A percentile compares a stretch with the other conserved stretches of the same genome.
Evolutionary conservation across 805 yeast genomes (phyloP).

Genomic region (Candida verbasci): DNA sequence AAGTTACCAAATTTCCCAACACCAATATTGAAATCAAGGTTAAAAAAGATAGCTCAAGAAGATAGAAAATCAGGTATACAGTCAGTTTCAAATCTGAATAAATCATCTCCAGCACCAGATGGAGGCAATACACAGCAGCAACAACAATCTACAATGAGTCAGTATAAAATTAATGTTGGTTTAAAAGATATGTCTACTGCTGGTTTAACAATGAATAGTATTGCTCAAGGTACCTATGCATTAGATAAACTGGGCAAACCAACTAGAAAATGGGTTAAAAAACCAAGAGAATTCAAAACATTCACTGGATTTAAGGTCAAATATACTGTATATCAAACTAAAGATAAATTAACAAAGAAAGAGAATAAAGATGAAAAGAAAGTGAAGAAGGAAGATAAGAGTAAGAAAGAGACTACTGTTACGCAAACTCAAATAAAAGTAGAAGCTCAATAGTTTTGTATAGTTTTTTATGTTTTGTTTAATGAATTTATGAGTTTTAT

Average conservation of each 20-base stretch:
- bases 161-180: slow-evolving; percentile 33
- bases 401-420: slow-evolving; percentile 2
- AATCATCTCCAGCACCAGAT: slow-evolving; percentile 10
- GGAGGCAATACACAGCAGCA: not conserved
- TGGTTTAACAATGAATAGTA: slow-evolving; percentile 35
- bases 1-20: slow-evolving; percentile 33
- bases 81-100: slow-evolving; percentile 21
- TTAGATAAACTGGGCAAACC: slow-evolving; percentile 37
- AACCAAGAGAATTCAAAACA: slow-evolving; percentile 33
- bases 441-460: not conserved
- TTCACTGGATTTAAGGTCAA: slow-evolving; percentile 39
- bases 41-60: slow-evolving; percentile 28
- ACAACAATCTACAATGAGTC: slow-evolving; percentile 10
- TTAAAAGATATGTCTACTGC: slow-evolving; percentile 38
- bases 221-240: slow-evolving; percentile 19
- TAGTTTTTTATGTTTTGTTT: not conserved
- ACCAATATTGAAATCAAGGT: slow-evolving; percentile 27
- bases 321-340: slow-evolving; percentile 17
- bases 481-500: not conserved
- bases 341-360: slow-evolving; percentile 7
- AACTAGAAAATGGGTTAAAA: slow-evolving; percentile 30
- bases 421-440: not conserved
- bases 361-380: slow-evolving; percentile 3
- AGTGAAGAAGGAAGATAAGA: slow-evolving; percentile 10
- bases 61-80: slow-evolving; percentile 21